Percentiles rank a stretch among this genome's conserved stretches.
Conservation (phyloP, 495 filamentous ascomycete species). For the Sordaria brevicollis region DNA sequence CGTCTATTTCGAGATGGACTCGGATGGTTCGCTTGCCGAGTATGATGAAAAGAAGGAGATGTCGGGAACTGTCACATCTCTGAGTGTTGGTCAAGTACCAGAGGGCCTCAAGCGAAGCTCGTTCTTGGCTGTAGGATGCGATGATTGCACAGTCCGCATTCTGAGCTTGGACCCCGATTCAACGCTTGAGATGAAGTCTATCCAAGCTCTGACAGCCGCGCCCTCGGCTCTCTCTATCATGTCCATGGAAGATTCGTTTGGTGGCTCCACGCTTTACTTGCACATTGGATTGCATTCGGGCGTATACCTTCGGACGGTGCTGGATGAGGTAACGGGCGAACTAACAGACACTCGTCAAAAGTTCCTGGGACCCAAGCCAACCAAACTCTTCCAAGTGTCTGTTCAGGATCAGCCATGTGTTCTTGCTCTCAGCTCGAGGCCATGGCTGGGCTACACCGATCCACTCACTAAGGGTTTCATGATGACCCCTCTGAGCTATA, state of each 20-base stretch:
- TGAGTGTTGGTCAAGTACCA: slow-evolving; percentile 89
- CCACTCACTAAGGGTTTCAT: slow-evolving; percentile 73
- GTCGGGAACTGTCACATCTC: slow-evolving; percentile 87
- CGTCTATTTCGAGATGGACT: slow-evolving; percentile 94
- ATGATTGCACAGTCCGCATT: slow-evolving; percentile 91
- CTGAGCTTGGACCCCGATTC: slow-evolving; percentile 82
- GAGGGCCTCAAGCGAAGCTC: slow-evolving; percentile 77
- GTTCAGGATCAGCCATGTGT: slow-evolving; percentile 81
- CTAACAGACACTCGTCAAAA: slow-evolving; percentile 88
- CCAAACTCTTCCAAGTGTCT: slow-evolving; percentile 76
- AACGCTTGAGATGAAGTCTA: slow-evolving; percentile 81
- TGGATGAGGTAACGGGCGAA: slow-evolving; percentile 92
- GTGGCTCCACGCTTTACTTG: slow-evolving; percentile 73
- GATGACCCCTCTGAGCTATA: slow-evolving; percentile 83
- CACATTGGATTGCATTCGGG: slow-evolving; percentile 95
- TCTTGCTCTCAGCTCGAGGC: slow-evolving; percentile 77
- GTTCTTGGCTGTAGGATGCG: slow-evolving; percentile 91
- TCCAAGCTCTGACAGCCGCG: slow-evolving; percentile 83
- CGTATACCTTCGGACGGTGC: slow-evolving; percentile 84
- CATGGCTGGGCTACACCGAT: slow-evolving; percentile 89
- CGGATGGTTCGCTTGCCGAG: slow-evolving; percentile 80
- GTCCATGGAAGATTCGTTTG: slow-evolving; percentile 77
- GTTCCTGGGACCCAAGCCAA: slow-evolving; percentile 81
- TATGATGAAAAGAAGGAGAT: slow-evolving; percentile 94
- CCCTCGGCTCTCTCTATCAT: slow-evolving; percentile 89